Base-by-base conservation (phyloP, 2,329 filamentous ascomycete species). In the Hypoxylon rubiginosum region DNA sequence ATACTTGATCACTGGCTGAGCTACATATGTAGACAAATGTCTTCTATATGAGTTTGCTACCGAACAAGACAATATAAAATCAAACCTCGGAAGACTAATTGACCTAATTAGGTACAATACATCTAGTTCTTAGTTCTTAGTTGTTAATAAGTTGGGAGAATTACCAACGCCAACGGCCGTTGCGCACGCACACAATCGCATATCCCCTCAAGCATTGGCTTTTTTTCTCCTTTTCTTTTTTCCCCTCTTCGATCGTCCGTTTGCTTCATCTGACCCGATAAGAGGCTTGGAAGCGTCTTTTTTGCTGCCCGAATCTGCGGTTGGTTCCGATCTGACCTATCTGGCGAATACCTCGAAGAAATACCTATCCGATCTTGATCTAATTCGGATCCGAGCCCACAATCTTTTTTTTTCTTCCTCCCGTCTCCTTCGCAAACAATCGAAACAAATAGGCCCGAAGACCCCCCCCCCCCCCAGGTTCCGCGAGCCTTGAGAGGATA, bases 391-490 rank as follows among this genome's bases (percentile, higher is more conserved):
- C 63, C 61, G 48, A 63, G 30, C 54, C 58, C 54, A 52, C 64
- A 52, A 56, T 62, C 57, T 50, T 39, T 48, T 61, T 61, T 60
- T 56, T 28, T 9, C 21, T 24, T 21, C 36, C 26, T 56, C 21
- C 51, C 41, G 52, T 57, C 56, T 60, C 65, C 41, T 49, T 64
- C 36, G 64, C 68, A 69, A 69, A 67, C 66, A 66, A 58, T 54
- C 50, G 21, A 43, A 24, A 36, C 58, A 62, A 71, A 64, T 65
- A 69, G 66, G 66, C 63, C 66, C 66, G 58, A 66, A 64, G 30
- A 61, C 32, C 34, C 54, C 50, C 62, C 21, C 24, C 59, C 32
- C 34, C 54, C 50, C 62, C 21, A 43, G 53, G 28, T 55, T 59
- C 50, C 51, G 46, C 39, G 56, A 58, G 39, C 19, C 17, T 56